Conservation (phyloP, 1,139 yeast genomes). For the Taphrina deformans region DNA sequence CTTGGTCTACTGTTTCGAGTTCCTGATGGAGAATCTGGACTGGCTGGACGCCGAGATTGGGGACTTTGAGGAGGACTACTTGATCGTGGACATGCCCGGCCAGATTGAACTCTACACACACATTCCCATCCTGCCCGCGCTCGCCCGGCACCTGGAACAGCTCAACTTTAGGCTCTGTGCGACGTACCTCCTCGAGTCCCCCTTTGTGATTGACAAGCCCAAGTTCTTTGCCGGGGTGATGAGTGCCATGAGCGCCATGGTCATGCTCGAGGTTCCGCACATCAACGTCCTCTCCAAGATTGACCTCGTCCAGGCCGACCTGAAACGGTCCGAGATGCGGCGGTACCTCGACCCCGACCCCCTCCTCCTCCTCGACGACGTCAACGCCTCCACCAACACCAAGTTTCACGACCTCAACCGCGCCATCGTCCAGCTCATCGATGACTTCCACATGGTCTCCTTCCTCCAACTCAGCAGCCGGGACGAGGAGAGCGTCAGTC, state of each 20-base stretch:
- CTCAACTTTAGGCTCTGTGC: constrained; percentile 88
- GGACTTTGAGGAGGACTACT: constrained; percentile 72
- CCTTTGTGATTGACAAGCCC: constrained; percentile 83
- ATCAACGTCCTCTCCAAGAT: constrained; percentile 69
- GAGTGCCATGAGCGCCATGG: constrained; percentile 98
- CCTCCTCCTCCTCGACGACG: constrained; percentile 58
- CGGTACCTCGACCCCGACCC: constrained; percentile 92
- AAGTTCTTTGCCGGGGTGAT: constrained; percentile 94
- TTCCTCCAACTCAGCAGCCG: constrained; percentile 85
- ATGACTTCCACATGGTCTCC: constrained; percentile 98
- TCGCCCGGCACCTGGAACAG: constrained; percentile 78
- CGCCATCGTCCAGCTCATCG: constrained; percentile 83
- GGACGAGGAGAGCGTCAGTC: constrained; percentile 74
- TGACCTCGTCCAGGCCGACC: constrained; percentile 73
- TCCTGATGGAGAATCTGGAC: constrained; percentile 75
- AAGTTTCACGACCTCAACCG: constrained; percentile 71
- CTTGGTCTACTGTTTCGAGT: constrained; percentile 88
- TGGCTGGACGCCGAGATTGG: constrained; percentile 80
- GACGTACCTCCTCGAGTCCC: constrained; percentile 86
- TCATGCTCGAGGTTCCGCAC: constrained; percentile 88
- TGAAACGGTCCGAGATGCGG: constrained; percentile 71
- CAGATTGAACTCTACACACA: constrained; percentile 96
- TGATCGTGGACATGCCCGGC: constrained; percentile 95
- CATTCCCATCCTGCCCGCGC: constrained; percentile 85
- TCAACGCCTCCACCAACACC: constrained; percentile 62